Evolutionary conservation across 805 yeast species (phyloP).

Genomic region (Wickerhamiella allomyrinae): DNA sequence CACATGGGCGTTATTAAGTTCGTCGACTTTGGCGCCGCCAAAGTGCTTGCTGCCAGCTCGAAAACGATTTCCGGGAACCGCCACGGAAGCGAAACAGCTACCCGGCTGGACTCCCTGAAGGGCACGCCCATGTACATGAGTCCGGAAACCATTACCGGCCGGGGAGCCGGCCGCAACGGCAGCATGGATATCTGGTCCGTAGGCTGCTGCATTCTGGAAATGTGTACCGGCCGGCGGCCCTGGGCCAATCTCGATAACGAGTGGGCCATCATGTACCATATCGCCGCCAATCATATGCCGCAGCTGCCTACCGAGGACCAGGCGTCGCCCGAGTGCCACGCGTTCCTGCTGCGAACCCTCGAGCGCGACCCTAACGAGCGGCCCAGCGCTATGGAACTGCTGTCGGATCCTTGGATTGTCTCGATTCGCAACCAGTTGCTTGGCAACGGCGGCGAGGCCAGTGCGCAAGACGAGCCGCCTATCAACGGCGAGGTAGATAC

Average conservation of each 20-base stretch:
- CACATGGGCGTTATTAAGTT: constrained; percentile 87
- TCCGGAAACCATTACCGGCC: constrained; percentile 87
- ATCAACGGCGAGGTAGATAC: too few relatives aligned
- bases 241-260: constrained; percentile 95
- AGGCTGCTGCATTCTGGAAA: constrained; percentile 90
- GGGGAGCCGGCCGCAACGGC: constrained; percentile 34
- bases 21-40: constrained; percentile 97
- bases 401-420: constrained; percentile 29
- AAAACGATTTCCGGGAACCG: constrained; percentile 19
- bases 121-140: constrained; percentile 99
- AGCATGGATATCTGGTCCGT: constrained; percentile 87
- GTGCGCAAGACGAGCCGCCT: not conserved
- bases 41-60: constrained; percentile 39
- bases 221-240: constrained; percentile 93
- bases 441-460: not conserved
- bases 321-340: constrained; percentile 56
- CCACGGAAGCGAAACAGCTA: constrained; percentile 1
- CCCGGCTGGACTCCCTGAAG: constrained; percentile 32
- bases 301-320: constrained; percentile 69
- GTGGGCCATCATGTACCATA: constrained; percentile 97
- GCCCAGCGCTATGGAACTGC: constrained; percentile 68
- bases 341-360: constrained; percentile 60
- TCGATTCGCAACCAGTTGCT: constrained; percentile 13
- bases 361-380: constrained; percentile 72
- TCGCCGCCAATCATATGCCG: constrained; percentile 89